A percentile compares a stretch with the other conserved stretches of the same genome.
Conservation (phyloP, 192 early-diverging fungal species). For the Irineochytrium annulatum region DNA sequence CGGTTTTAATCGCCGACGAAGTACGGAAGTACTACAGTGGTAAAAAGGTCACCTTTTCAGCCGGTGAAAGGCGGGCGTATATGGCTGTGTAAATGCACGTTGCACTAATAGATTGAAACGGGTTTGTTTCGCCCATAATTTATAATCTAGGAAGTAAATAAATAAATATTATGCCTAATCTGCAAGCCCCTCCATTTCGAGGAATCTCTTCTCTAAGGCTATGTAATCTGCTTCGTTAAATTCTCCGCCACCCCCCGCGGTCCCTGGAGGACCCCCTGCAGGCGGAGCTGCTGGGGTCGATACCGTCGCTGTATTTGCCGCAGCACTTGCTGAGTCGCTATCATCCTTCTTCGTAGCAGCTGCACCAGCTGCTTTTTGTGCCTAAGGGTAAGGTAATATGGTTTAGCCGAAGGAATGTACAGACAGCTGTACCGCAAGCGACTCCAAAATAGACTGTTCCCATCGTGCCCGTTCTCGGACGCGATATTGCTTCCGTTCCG, state of each 20-base stretch:
- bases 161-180: not conserved
- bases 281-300: slow-evolving; percentile 4
- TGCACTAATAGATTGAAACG: too few species aligned
- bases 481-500: slow-evolving; percentile 39
- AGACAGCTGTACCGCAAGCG: slow-evolving; percentile 29
- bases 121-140: too few species aligned
- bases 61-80: too few species aligned
- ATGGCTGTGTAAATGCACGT: too few species aligned
- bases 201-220: slow-evolving; percentile 35
- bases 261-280: slow-evolving; percentile 7
- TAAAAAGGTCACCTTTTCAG: too few species aligned
- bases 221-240: slow-evolving; percentile 30
- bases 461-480: slow-evolving; percentile 34
- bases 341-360: not conserved
- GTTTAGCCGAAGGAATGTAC: not conserved
- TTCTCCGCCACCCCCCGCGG: not conserved
- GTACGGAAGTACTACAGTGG: slow-evolving; percentile 52
- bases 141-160: not conserved
- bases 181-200: slow-evolving; percentile 27
- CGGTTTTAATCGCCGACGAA: slow-evolving; percentile 86
- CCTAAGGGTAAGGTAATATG: slow-evolving; percentile 1
- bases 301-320: slow-evolving; percentile 1
- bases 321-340: not conserved
- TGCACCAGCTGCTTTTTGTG: slow-evolving; percentile 5
- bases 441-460: slow-evolving; percentile 42